phyloP scores from a whole-genome alignment of 352 stramenopile species.

The Halophytophthora batemanensis region DNA sequence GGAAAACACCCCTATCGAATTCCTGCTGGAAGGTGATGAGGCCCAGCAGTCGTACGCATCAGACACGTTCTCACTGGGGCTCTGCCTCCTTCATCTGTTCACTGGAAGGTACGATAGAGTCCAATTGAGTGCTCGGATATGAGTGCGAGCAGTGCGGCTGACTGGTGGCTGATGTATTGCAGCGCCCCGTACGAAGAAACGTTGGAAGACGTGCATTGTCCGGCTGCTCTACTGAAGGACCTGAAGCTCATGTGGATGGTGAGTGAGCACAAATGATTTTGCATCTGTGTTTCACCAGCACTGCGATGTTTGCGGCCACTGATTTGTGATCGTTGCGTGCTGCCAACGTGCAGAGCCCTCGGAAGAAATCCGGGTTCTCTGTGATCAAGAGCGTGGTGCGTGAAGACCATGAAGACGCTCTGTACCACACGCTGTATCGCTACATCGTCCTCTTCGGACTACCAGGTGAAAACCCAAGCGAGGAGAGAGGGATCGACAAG shows the following conservation, averaged over 20 bases:
- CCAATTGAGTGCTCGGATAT: neutral
- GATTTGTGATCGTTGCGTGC: constrained; percentile 1
- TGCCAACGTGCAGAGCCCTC: constrained; percentile 30
- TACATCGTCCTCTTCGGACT: constrained; percentile 96
- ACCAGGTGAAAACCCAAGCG: constrained; percentile 50
- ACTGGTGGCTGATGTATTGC: constrained; percentile 4
- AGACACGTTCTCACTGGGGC: constrained; percentile 95
- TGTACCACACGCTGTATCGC: constrained; percentile 96
- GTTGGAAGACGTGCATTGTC: constrained; percentile 91
- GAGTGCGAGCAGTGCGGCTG: neutral
- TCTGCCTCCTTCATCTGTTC: constrained; percentile 96
- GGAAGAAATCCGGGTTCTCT: constrained; percentile 60
- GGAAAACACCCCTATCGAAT: constrained; percentile 97
- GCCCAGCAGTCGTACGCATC: constrained; percentile 89
- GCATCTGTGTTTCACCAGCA: neutral
- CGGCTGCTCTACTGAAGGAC: constrained; percentile 72
- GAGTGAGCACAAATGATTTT: constrained; percentile 5
- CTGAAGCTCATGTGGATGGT: constrained; percentile 90
- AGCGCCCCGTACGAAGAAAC: constrained; percentile 98
- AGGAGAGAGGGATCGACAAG: constrained; percentile 31
- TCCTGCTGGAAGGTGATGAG: constrained; percentile 91
- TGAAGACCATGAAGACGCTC: constrained; percentile 73
- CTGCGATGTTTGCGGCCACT: neutral
- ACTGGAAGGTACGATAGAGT: constrained; percentile 75
- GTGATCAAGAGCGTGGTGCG: constrained; percentile 59